phyloP scores from a whole-genome alignment of 176 grass and related monocot species.

The Bonia amplexicaulis region DNA sequence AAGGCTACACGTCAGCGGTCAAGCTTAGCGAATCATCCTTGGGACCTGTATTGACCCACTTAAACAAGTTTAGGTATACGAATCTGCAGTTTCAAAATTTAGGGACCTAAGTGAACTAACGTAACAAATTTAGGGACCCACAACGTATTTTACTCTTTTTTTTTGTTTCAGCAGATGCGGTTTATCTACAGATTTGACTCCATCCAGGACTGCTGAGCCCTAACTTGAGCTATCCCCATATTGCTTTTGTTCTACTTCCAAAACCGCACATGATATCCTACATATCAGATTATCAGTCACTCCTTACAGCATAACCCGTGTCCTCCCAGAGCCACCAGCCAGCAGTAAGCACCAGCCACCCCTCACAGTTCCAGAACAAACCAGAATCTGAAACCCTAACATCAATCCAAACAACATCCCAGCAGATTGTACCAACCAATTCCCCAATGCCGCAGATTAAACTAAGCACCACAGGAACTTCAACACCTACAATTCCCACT shows the following conservation, averaged over 20 bases:
- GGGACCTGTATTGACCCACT: too few species aligned
- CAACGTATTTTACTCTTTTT: background rate
- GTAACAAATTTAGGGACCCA: too few species aligned
- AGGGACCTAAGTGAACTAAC: too few species aligned
- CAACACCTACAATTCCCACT: background rate
- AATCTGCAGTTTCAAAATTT: too few species aligned
- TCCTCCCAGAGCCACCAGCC: background rate
- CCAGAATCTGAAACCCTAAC: background rate
- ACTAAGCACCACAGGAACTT: background rate
- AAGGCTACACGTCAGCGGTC: too few species aligned
- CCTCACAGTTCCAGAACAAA: background rate
- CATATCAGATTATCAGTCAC: background rate
- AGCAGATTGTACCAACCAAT: background rate
- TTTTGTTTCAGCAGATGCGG: background rate
- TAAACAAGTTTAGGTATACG: too few species aligned
- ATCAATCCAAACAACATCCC: background rate
- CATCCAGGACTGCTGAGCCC: background rate
- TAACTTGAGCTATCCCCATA: background rate
- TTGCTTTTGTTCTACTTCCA: background rate
- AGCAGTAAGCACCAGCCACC: background rate
- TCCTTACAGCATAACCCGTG: background rate
- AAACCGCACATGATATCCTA: background rate
- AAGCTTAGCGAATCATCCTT: too few species aligned
- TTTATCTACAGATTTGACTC: background rate
- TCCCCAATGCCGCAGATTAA: slow-evolving; percentile 2